These are phyloP conservation scores for Alternaria atra DNA, from an alignment of 2,329 filamentous ascomycete genomes.

Conservation along the genomic window DNA sequence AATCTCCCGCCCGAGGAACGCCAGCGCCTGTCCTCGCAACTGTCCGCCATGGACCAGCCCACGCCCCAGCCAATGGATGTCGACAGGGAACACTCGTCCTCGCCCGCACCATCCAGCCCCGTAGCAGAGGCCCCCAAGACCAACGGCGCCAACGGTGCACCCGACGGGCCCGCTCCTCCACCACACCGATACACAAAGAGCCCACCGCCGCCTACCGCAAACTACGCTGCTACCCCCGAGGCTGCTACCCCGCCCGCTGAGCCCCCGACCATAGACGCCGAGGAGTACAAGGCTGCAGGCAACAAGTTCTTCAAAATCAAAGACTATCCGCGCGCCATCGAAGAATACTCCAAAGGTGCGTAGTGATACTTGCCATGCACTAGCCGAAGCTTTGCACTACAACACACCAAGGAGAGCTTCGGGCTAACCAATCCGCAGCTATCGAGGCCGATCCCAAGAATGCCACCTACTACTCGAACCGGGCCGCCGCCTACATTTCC, in stretches of 20 bases:
- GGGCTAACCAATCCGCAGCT: slow-evolving; percentile 64
- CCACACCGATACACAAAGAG: slow-evolving; percentile 69
- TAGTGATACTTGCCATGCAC: slow-evolving; percentile 27
- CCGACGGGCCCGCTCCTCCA: slow-evolving; percentile 70
- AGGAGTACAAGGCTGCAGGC: slow-evolving; percentile 88
- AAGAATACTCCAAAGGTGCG: slow-evolving; percentile 93
- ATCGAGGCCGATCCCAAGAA: slow-evolving; percentile 87
- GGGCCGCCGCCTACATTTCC: slow-evolving; percentile 92
- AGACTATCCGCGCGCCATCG: slow-evolving; percentile 86
- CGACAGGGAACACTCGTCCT: slow-evolving; percentile 70
- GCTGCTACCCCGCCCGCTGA: slow-evolving; percentile 51
- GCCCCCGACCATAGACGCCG: slow-evolving; percentile 75
- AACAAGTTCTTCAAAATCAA: slow-evolving; percentile 98
- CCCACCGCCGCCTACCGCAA: slow-evolving; percentile 55
- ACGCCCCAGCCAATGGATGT: slow-evolving; percentile 75
- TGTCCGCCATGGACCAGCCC: slow-evolving; percentile 67
- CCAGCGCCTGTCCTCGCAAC: slow-evolving; percentile 73
- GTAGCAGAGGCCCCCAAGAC: slow-evolving; percentile 59
- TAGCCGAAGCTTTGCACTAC: slow-evolving; percentile 20
- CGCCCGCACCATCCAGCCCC: slow-evolving; percentile 63
- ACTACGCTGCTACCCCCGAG: slow-evolving; percentile 50
- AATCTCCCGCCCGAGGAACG: slow-evolving; percentile 91
- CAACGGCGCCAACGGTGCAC: slow-evolving; percentile 57
- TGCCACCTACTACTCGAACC: slow-evolving; percentile 91
- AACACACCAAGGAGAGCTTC: slow-evolving; percentile 19